Evolutionary conservation across 176 grass and related monocot species (phyloP), one percentile per base, ranked within the genome.

Genomic region (Thalia dealbata): DNA sequence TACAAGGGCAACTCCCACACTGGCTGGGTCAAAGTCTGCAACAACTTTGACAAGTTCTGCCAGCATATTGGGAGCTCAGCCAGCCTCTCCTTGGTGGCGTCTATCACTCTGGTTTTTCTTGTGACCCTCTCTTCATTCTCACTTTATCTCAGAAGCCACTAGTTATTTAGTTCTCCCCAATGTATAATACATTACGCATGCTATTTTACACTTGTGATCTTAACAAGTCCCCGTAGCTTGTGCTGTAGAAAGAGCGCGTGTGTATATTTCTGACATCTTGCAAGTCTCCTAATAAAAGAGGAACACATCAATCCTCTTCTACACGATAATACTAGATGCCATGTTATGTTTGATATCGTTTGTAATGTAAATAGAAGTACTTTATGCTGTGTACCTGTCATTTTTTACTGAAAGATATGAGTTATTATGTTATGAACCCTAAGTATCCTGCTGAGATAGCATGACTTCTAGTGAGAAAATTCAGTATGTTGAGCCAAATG

Each of bases 1-100:
- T 52, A 89, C 13, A 91, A 85, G 64, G 92, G 92, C 2, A 91
- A 96, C 80, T 73, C 84, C 3, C 86, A 96, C 72, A 80, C 79
- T 0, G 16, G 27, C 10, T 96, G 92, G 92, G 72, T 10, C 63
- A 83, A 91, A 77, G 66, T 96, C 19, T 96, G 92, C 80, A 50
- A 77, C 71, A 0, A 42, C 35, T 91, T 85, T 55, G 77, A 72
- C 61, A 91, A 85, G 19, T 96, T 89, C 58, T 96, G 92, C 71
- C 78, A 74, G 12, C 79, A 88, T 54, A 70, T 85, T 8, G 92
- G 83, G 11, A 30, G 8, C 72, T 67, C 88, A 51, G 59, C 60
- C 0, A 2, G 13, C 32, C 62, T 96, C 12, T 76, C 63, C 15
- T 79, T 96, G 66, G 0, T 85, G 22, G 88, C 84, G 22, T 85